phyloP scores from a whole-genome alignment of 2,329 filamentous ascomycete species.

The Thelonectria discophora region DNA sequence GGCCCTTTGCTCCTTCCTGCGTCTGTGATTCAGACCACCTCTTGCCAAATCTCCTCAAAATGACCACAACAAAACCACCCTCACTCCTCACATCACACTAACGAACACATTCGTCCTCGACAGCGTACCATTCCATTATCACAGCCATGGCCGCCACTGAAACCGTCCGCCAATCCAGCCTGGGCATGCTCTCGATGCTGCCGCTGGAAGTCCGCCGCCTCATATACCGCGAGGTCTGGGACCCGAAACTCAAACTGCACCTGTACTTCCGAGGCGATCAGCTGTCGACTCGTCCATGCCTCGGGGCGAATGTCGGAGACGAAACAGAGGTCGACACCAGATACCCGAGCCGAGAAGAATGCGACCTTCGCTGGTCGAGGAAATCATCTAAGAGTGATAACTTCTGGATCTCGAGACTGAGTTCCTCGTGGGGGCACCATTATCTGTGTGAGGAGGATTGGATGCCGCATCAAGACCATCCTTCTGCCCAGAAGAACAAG shows the following conservation, averaged over 20 bases:
- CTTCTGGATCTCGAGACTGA: slow-evolving; percentile 13
- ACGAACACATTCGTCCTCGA: neutral
- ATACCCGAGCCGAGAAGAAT: slow-evolving; percentile 14
- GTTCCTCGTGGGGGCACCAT: slow-evolving; percentile 17
- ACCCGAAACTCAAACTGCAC: slow-evolving; percentile 13
- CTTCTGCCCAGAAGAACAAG: slow-evolving; percentile 10
- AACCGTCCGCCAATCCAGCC: neutral
- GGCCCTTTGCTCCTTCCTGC: neutral
- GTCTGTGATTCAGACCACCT: neutral
- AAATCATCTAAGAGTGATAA: slow-evolving; percentile 6
- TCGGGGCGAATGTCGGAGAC: slow-evolving; percentile 16
- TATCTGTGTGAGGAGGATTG: slow-evolving; percentile 20
- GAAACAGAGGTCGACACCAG: slow-evolving; percentile 12
- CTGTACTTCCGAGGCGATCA: slow-evolving; percentile 9
- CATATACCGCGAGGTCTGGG: slow-evolving; percentile 16
- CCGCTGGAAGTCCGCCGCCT: slow-evolving; percentile 14
- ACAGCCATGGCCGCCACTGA: slow-evolving; percentile 2
- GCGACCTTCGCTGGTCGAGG: slow-evolving; percentile 9
- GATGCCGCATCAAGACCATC: slow-evolving; percentile 16
- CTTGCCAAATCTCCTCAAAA: neutral
- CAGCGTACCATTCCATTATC: neutral
- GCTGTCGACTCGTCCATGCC: slow-evolving; percentile 8
- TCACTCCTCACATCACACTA: neutral
- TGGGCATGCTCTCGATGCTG: slow-evolving; percentile 8
- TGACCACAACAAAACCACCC: neutral